Conservation (phyloP, 2,329 filamentous ascomycete species). For the Pseudophaeomoniella oleicola region DNA sequence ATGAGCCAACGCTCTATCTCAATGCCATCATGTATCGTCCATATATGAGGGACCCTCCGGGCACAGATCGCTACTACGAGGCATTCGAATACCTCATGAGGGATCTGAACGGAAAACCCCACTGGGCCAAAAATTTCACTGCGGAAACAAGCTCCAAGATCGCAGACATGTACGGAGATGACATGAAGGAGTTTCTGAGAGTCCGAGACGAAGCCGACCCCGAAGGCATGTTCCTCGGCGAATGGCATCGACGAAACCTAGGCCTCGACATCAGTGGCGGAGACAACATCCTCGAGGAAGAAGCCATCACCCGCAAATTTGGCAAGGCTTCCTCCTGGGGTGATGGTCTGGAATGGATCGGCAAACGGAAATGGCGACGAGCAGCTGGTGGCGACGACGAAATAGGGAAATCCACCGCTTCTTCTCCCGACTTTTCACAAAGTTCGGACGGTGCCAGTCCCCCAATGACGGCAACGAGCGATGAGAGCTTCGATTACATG, state of each 20-base stretch:
- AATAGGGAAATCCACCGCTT: neutral
- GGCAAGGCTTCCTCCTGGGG: slow-evolving; percentile 14
- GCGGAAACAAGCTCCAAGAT: slow-evolving; percentile 45
- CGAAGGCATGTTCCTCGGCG: slow-evolving; percentile 75
- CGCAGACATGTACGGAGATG: slow-evolving; percentile 51
- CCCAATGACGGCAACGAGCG: slow-evolving; percentile 25
- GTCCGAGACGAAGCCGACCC: slow-evolving; percentile 60
- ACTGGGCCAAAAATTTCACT: slow-evolving; percentile 88
- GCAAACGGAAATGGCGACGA: slow-evolving; percentile 17
- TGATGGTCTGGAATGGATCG: slow-evolving; percentile 27
- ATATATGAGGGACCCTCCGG: slow-evolving; percentile 64
- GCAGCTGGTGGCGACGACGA: slow-evolving; percentile 2
- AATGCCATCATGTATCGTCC: slow-evolving; percentile 84
- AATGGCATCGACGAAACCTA: slow-evolving; percentile 70
- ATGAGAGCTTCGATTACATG: slow-evolving; percentile 33
- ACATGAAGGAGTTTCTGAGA: slow-evolving; percentile 50
- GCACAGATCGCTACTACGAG: slow-evolving; percentile 64
- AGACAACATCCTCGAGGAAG: slow-evolving; percentile 6
- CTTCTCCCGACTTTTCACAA: neutral
- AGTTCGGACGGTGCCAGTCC: slow-evolving; percentile 15
- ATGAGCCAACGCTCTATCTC: slow-evolving; percentile 68
- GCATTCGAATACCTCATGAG: slow-evolving; percentile 87
- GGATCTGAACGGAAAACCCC: slow-evolving; percentile 65
- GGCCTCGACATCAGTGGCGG: slow-evolving; percentile 19
- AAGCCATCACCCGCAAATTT: slow-evolving; percentile 14